Evolutionary conservation across 2,329 filamentous ascomycete genomes (phyloP).

Genomic region (Xylogone sp.): DNA sequence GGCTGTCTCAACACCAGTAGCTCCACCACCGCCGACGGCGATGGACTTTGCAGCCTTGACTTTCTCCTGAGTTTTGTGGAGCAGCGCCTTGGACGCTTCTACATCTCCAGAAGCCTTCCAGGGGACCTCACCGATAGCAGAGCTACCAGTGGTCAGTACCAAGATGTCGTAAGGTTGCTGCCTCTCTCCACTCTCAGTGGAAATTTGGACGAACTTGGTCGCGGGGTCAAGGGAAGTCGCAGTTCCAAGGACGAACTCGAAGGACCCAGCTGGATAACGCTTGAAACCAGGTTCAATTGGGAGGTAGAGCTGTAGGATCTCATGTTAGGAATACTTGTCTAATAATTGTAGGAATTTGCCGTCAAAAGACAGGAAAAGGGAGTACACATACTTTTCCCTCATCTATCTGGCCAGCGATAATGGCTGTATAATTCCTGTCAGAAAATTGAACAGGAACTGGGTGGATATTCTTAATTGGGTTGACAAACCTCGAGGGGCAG

Average conservation of each 20-base stretch:
- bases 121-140: slow-evolving; percentile 38
- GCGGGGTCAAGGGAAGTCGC: slow-evolving; percentile 30
- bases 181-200: slow-evolving; percentile 10
- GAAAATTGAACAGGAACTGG: not conserved
- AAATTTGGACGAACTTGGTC: slow-evolving; percentile 28
- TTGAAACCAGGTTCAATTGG: slow-evolving; percentile 29
- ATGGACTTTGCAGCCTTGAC: slow-evolving; percentile 15
- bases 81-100: slow-evolving; percentile 7
- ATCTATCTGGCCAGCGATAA: slow-evolving; percentile 39
- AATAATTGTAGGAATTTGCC: slow-evolving; percentile 33
- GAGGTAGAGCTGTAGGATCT: slow-evolving; percentile 22
- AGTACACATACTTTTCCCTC: slow-evolving; percentile 36
- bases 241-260: slow-evolving; percentile 36
- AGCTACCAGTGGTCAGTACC: slow-evolving; percentile 41
- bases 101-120: slow-evolving; percentile 37
- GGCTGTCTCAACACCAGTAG: slow-evolving; percentile 24
- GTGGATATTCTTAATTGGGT: slow-evolving; percentile 17
- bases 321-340: no score
- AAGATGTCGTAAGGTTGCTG: slow-evolving; percentile 37
- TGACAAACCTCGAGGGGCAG: slow-evolving; percentile 30
- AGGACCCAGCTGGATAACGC: slow-evolving; percentile 29
- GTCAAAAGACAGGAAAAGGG: no score
- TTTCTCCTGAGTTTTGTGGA: slow-evolving; percentile 5
- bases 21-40: slow-evolving; percentile 20
- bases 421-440: slow-evolving; percentile 34